These are phyloP conservation scores for Russula olivacea DNA, from an alignment of 768 basidiomycete genomes.

Conservation along the genomic window DNA sequence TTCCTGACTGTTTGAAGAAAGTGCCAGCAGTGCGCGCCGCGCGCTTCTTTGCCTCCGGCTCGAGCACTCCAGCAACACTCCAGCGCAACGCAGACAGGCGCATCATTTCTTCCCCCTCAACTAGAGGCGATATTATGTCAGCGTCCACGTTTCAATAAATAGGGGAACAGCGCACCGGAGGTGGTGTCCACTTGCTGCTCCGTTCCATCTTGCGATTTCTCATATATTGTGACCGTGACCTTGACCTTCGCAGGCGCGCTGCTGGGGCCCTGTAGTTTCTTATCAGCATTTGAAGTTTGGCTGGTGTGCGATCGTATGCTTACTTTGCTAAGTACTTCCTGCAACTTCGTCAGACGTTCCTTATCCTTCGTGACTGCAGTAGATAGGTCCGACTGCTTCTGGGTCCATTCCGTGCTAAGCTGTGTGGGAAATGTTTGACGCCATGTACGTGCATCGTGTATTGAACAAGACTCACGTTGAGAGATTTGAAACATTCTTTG, in stretches of 20 bases:
- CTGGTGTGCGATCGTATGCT: background rate
- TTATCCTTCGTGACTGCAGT: slow-evolving; percentile 7
- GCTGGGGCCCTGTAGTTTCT: background rate
- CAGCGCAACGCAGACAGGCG: slow-evolving; percentile 16
- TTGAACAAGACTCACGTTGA: background rate
- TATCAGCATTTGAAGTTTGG: background rate
- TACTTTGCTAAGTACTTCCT: background rate
- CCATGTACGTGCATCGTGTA: background rate
- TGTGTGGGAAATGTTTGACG: background rate
- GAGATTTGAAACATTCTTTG: background rate
- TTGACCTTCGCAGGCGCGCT: background rate
- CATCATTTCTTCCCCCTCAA: background rate
- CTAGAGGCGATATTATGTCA: slow-evolving; percentile 1
- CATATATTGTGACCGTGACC: slow-evolving; percentile 3
- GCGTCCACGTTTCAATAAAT: background rate
- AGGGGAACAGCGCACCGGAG: slow-evolving; percentile 1
- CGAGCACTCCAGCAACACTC: background rate
- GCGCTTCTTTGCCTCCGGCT: background rate
- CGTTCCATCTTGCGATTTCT: background rate
- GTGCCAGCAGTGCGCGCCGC: slow-evolving; percentile 10
- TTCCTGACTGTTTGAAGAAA: slow-evolving; percentile 1
- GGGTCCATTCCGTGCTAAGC: background rate
- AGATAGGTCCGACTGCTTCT: background rate
- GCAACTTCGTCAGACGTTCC: slow-evolving; percentile 5
- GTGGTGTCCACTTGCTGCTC: background rate